phyloP scores from a whole-genome alignment of 1,284 basidiomycete species.

The Cryptococcus floricola region DNA sequence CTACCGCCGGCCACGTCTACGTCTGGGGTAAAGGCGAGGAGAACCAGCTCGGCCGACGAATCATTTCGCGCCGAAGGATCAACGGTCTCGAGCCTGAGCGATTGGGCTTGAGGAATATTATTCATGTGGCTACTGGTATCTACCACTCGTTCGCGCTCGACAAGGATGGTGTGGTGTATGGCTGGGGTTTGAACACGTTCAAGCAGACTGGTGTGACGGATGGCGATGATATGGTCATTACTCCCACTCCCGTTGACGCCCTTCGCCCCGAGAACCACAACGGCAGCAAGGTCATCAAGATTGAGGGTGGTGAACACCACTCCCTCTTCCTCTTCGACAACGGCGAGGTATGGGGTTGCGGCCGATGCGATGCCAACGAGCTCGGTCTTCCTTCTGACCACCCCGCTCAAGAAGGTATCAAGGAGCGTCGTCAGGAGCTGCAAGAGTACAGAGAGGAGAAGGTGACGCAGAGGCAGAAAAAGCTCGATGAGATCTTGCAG shows the following conservation, averaged over 20 bases:
- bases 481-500: constrained; percentile 21
- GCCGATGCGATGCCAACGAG: constrained; percentile 71
- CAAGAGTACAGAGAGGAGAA: constrained; percentile 38
- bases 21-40: constrained; percentile 77
- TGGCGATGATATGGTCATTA: constrained; percentile 57
- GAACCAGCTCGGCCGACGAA: constrained; percentile 77
- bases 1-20: constrained; percentile 76
- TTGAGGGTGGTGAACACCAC: constrained; percentile 70
- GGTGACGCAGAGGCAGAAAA: constrained; percentile 25
- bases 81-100: constrained; percentile 71
- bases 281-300: constrained; percentile 62
- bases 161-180: constrained; percentile 73
- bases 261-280: constrained; percentile 65
- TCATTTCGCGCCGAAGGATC: constrained; percentile 76
- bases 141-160: constrained; percentile 89
- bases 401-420: constrained; percentile 53
- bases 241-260: constrained; percentile 64
- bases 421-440: constrained; percentile 42
- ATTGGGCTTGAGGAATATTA: constrained; percentile 70
- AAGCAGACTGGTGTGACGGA: constrained; percentile 60
- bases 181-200: constrained; percentile 84
- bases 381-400: constrained; percentile 67
- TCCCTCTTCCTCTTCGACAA: constrained; percentile 78
- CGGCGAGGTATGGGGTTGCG: constrained; percentile 78
- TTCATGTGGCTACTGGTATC: constrained; percentile 70